phyloP scores from a whole-genome alignment of 768 basidiomycete genomes.

The Phlebiopsis gigantea region DNA sequence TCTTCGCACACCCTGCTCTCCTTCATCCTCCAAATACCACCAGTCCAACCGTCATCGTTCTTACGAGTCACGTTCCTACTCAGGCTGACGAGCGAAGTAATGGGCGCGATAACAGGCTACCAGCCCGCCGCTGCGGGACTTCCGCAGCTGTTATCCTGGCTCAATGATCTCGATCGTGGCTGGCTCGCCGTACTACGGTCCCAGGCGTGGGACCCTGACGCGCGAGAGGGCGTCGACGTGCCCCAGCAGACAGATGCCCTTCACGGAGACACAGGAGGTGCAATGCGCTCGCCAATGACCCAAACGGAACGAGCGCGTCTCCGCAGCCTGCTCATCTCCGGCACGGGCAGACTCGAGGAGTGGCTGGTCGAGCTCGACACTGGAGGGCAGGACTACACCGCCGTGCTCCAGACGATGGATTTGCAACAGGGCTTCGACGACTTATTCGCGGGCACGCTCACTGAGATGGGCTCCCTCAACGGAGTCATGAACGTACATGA shows the following conservation, averaged over 20 bases:
- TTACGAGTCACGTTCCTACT: slow-evolving; percentile 66
- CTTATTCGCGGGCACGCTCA: slow-evolving; percentile 56
- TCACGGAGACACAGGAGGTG: no score
- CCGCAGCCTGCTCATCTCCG: slow-evolving; percentile 57
- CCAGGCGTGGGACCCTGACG: slow-evolving; percentile 61
- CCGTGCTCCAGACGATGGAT: slow-evolving; percentile 44
- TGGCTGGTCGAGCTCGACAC: slow-evolving; percentile 45
- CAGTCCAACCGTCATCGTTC: slow-evolving; percentile 62
- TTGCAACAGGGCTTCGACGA: slow-evolving; percentile 60
- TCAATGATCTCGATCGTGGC: slow-evolving; percentile 69
- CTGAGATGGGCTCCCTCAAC: slow-evolving; percentile 47
- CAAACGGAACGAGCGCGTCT: slow-evolving; percentile 73
- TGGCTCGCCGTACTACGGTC: slow-evolving; percentile 63
- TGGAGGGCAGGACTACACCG: slow-evolving; percentile 17
- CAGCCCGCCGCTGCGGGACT: slow-evolving; percentile 39
- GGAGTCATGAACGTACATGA: slow-evolving; percentile 22
- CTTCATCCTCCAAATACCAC: slow-evolving; percentile 69
- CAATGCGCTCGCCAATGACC: slow-evolving; percentile 39
- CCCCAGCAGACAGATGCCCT: slow-evolving; percentile 35
- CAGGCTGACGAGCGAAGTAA: slow-evolving; percentile 62
- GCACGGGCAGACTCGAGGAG: slow-evolving; percentile 58
- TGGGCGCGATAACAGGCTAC: slow-evolving; percentile 61
- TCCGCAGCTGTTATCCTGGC: slow-evolving; percentile 53
- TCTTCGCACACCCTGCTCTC: slow-evolving; percentile 51
- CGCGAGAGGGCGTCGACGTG: slow-evolving; percentile 39